phyloP scores from a whole-genome alignment of 768 basidiomycete genomes.

The Grammothele lineata region DNA sequence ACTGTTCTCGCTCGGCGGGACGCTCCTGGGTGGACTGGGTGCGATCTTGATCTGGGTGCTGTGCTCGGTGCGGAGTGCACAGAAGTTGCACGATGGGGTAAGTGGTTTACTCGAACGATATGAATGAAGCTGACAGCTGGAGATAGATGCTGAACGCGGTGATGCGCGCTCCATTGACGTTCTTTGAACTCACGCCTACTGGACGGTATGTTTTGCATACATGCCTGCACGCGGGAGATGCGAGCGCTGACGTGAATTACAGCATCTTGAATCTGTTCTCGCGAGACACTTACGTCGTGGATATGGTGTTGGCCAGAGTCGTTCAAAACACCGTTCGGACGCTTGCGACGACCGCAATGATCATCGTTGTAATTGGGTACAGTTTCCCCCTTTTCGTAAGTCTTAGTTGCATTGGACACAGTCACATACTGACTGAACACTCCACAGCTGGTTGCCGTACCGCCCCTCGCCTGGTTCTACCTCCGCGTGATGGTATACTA shows the following conservation, averaged over 20 bases:
- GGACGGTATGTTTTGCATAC: constrained; percentile 51
- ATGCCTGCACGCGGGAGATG: not conserved
- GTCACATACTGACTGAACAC: not conserved
- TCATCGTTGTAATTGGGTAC: constrained; percentile 66
- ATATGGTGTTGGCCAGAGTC: constrained; percentile 73
- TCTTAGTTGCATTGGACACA: not conserved
- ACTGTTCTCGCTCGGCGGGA: constrained; percentile 55
- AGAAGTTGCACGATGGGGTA: constrained; percentile 72
- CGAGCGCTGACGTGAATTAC: not conserved
- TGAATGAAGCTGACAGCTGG: too few species aligned
- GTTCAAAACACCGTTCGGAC: constrained; percentile 72
- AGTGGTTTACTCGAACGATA: constrained; percentile 23
- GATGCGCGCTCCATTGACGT: constrained; percentile 78
- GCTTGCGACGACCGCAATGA: constrained; percentile 50
- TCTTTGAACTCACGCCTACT: constrained; percentile 87
- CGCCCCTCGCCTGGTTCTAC: constrained; percentile 81
- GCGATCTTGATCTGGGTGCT: constrained; percentile 72
- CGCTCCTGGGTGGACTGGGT: constrained; percentile 48
- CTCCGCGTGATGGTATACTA: constrained; percentile 84
- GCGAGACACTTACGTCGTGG: constrained; percentile 82
- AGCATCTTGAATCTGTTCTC: constrained; percentile 91
- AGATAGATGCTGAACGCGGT: constrained; percentile 73
- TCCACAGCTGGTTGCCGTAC: constrained; percentile 51
- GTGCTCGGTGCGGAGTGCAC: constrained; percentile 71
- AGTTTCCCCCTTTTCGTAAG: constrained; percentile 74